Evolutionary conservation across 2,329 filamentous ascomycete species (phyloP).

Genomic region (Fusarium compactum): DNA sequence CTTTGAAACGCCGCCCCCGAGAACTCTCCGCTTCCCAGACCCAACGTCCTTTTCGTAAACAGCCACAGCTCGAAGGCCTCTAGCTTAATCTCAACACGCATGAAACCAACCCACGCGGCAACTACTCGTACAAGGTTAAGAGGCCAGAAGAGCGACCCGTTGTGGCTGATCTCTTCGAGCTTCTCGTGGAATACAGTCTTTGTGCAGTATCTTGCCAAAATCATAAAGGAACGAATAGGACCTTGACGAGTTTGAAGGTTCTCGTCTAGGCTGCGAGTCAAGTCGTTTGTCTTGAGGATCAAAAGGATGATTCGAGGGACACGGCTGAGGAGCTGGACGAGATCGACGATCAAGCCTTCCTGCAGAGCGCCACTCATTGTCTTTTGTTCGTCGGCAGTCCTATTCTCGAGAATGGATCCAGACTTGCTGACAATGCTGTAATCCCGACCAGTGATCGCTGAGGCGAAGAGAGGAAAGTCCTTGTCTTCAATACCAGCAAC

Average conservation of each 20-base stretch:
- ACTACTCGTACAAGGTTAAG: conserved; percentile 66
- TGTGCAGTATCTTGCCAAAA: conserved; percentile 76
- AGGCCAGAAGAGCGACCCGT: conserved; percentile 70
- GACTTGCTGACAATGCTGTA: conserved; percentile 78
- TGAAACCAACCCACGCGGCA: conserved; percentile 68
- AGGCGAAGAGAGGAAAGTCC: conserved; percentile 94
- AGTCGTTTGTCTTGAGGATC: conserved; percentile 97
- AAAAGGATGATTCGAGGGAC: conserved; percentile 93
- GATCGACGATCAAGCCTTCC: conserved; percentile 87
- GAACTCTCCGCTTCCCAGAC: conserved; percentile 49
- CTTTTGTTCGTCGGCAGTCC: conserved; percentile 83
- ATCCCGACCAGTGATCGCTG: conserved; percentile 94
- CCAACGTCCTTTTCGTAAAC: conserved; percentile 62
- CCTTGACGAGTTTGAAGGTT: conserved; percentile 81
- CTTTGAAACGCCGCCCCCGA: conserved; percentile 41
- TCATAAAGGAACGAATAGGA: conserved; percentile 74
- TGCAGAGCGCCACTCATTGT: conserved; percentile 86
- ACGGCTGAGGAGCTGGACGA: conserved; percentile 87
- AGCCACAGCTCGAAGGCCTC: conserved; percentile 74
- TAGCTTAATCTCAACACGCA: conserved; percentile 72
- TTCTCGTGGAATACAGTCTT: conserved; percentile 74
- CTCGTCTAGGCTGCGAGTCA: conserved; percentile 94
- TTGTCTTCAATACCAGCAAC: conserved; percentile 90
- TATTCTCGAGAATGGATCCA: conserved; percentile 66
- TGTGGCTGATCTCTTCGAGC: conserved; percentile 66